Evolutionary conservation across 192 early-diverging fungal species (phyloP), one percentile per base, ranked within the genome.

Genomic region (Geranomyces variabilis): DNA sequence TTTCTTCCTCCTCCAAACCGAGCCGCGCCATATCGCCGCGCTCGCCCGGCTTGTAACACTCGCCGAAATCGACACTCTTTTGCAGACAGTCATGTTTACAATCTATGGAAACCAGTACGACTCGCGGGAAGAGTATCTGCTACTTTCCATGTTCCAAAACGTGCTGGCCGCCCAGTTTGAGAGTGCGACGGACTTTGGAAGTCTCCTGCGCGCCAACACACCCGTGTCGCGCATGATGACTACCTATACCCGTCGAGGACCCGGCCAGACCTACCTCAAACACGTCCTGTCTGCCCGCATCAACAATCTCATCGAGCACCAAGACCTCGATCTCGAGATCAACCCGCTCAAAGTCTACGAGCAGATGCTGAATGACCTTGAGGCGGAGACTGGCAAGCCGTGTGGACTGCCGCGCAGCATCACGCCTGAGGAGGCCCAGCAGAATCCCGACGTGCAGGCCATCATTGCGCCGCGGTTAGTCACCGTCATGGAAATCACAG

Each of bases 191-290:
- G 93, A 96, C 70, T 96, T 94, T 63, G 90, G 88, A 43, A 93
- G 89, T 17, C 77, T 98, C 22, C 80, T 98, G 69, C 90, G 96
- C 30, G 93, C 95, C 67, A 98, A 98, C 82, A 96, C 94, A 17
- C 93, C 96, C 0, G 93, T 96, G 13, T 96, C 94, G n/a, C 90
- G 96, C 26, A 96, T 96, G 94, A 93, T 98, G 91, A 96, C 95
- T 41, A 95, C 94, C 1, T 98, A 98, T 77, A 96, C 94, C 0
- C 87, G 94, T 58, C 90, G 96, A 44, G 93, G 94, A 12, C 93
- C 93, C 7, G 95, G 95, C 29, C 94, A 96, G 82, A 90, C 92
- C 29, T 98, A 98, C 66, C 79, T 97, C 56, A 95, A 95, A 75
- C 87, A 90, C 22, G 91, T 94, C 24, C 64, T 87, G 34, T 90